Percentiles rank a stretch among this genome's conserved stretches.
Conservation (phyloP, 2,329 filamentous ascomycete species). For the Ceratocystis harringtonii region DNA sequence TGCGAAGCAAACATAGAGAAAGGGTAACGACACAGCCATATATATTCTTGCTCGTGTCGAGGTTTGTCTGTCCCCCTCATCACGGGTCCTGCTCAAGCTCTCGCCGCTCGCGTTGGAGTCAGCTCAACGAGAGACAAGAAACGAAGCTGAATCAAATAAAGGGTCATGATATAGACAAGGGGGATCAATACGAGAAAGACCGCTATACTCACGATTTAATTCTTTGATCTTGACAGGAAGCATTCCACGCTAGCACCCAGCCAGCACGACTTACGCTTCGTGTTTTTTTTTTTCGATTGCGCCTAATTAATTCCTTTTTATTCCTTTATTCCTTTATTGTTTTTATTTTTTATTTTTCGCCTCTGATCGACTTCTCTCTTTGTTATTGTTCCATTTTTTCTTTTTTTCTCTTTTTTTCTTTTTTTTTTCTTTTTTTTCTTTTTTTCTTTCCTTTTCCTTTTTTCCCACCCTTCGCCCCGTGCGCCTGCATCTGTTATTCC, state of each 20-base stretch:
- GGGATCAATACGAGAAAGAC: background rate
- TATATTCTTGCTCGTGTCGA: no score
- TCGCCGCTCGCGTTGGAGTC: background rate
- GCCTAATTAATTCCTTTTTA: conserved; percentile 2
- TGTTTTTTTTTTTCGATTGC: background rate
- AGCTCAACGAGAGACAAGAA: background rate
- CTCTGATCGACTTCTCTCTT: background rate
- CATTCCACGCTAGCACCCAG: background rate
- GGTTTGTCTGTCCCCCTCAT: no score
- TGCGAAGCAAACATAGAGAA: no score
- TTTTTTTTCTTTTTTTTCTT: conserved; percentile 18
- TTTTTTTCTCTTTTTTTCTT: conserved; percentile 21
- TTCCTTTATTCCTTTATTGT: background rate
- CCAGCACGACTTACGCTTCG: background rate
- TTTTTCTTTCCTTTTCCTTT: background rate
- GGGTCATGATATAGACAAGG: background rate
- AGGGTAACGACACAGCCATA: no score
- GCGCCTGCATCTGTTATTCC: background rate
- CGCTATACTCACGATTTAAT: background rate
- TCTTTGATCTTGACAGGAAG: background rate
- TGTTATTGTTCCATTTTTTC: conserved; percentile 19
- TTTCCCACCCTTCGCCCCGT: background rate
- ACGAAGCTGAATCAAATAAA: background rate
- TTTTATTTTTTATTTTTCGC: background rate
- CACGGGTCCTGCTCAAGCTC: no score